phyloP scores from a whole-genome alignment of 2,329 filamentous ascomycete genomes.

The Aspergillus ibericus region DNA sequence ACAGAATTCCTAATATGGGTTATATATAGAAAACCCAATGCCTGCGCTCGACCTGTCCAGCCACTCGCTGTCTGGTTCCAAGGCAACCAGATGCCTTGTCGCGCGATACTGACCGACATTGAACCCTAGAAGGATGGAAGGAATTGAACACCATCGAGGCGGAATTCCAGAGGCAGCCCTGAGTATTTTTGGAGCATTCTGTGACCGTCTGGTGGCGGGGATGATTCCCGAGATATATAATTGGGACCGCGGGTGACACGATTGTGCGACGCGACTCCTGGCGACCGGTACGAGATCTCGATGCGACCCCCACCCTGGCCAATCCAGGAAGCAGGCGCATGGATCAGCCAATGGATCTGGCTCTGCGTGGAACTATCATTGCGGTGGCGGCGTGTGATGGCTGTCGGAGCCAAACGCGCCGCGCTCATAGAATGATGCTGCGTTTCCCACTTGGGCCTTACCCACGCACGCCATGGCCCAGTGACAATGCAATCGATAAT shows the following conservation, averaged over 20 bases:
- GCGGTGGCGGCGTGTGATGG: neutral
- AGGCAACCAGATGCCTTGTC: neutral
- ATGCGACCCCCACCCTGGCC: neutral
- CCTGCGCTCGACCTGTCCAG: neutral
- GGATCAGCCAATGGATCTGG: slow-evolving; percentile 1
- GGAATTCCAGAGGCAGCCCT: neutral
- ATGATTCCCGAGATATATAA: neutral
- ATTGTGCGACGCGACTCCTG: neutral
- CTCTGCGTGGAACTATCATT: slow-evolving; percentile 1
- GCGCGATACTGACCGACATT: neutral
- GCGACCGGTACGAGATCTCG: neutral
- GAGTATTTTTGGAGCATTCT: neutral
- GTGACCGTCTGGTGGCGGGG: neutral
- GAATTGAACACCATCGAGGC: neutral
- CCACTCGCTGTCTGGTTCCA: neutral
- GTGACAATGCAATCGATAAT: neutral
- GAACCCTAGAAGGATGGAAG: neutral
- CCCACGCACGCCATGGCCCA: neutral
- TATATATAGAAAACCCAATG: neutral
- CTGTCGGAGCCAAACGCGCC: neutral
- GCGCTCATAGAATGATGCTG: neutral
- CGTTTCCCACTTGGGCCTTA: neutral
- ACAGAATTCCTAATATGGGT: slow-evolving; percentile 1
- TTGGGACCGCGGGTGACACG: neutral
- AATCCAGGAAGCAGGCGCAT: neutral